Base-by-base conservation (phyloP, 1,284 basidiomycete genomes). In the Ceratobasidium sp. region DNA sequence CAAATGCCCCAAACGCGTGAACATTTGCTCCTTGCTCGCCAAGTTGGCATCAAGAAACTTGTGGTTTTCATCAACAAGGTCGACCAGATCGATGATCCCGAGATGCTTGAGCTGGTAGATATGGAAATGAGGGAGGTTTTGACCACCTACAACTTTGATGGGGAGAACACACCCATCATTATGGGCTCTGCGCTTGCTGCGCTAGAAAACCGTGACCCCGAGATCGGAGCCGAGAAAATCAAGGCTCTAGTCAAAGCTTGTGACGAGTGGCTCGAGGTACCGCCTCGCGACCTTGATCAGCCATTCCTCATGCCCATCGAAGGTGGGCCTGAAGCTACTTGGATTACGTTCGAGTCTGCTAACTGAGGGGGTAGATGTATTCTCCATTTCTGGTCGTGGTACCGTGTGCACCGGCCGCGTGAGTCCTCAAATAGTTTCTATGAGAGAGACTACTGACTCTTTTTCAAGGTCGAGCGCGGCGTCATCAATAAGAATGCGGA, bases 91-190 rank as follows among this genome's bases (percentile, higher is more conserved):
- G 88, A 92, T 73, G 97, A 99, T 85, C 87, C 89, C 34, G 97
- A 99, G 85, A 98, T 99, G 95, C 85, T 99, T 71, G 95, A 98
- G 83, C 91, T 99, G 70, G 97, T 99, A 73, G 97, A 99, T 77
- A 99, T 99, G 96, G 97, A 99, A 85, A 99, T 99, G 91, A 90
- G 97, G 70, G 97, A 99, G 78, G 84, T 99, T n/a, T 86, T 99
- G 54, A 83, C 87, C 29, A 90, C 90, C 31, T 96, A 95, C 82
- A 93, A 93, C 77, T 99, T 93, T 75, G 96, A 99, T 76, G 97
- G 97, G 71, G 97, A 99, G 80, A 87, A 91, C 77, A 98, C 97
- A 0, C 97, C 97, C 43, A 97, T 99, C 77, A 81, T 99, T 76
- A 94, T 94, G 89, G 97, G 97, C 68, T 96, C 95, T 40, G 97